Evolutionary conservation across 2,329 filamentous ascomycete species (phyloP).

Genomic region (Botrytis sinoallii): DNA sequence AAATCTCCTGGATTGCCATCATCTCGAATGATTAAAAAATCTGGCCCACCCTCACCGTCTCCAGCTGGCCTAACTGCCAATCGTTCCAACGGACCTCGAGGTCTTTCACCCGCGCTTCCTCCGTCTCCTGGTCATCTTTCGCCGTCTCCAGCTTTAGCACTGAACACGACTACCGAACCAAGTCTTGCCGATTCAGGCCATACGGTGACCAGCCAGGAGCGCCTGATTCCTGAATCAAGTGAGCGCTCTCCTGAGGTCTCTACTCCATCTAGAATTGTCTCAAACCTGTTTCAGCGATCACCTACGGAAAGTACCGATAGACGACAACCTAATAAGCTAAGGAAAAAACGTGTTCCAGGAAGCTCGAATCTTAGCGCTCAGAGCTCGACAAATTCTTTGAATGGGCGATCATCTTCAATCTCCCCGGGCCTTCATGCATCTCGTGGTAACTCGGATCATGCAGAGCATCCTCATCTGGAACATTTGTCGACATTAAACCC

Average conservation of each 20-base stretch:
- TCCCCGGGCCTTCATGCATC: conserved; percentile 37
- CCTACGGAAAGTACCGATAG: conserved; percentile 58
- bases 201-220: conserved; percentile 47
- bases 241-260: conserved; percentile 29
- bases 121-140: conserved; percentile 24
- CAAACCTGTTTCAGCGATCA: conserved; percentile 68
- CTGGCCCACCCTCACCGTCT: conserved; percentile 47
- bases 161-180: conserved; percentile 25
- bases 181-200: conserved; percentile 29
- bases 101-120: conserved; percentile 27
- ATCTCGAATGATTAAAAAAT: conserved; percentile 61
- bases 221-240: conserved; percentile 40
- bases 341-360: conserved; percentile 74
- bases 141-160: conserved; percentile 28
- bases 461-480: conserved; percentile 32
- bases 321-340: conserved; percentile 82
- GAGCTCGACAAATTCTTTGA: conserved; percentile 80
- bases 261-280: conserved; percentile 66
- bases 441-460: conserved; percentile 35
- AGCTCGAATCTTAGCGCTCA: conserved; percentile 83
- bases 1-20: conserved; percentile 71
- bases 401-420: conserved; percentile 37
- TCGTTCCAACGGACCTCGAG: conserved; percentile 27
- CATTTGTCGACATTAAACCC: conserved; percentile 28
- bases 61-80: conserved; percentile 29